Conservation (phyloP, 108 stramenopile genomes). For the Skeletonema potamos region DNA sequence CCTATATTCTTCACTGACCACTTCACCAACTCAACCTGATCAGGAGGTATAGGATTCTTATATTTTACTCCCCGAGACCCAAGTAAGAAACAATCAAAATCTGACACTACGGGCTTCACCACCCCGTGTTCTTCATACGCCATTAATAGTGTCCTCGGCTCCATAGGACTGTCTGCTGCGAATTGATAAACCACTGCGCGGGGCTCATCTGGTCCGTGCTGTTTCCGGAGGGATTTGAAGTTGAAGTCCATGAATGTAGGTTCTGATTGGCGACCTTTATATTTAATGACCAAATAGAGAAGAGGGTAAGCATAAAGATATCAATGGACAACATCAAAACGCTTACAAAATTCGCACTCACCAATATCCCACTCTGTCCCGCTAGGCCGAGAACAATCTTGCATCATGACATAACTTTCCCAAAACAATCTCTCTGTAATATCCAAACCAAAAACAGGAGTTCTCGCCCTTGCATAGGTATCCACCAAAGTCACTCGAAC, state of each 20-base stretch:
- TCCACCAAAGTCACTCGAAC: conserved; percentile 6
- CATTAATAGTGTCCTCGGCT: conserved; percentile 47
- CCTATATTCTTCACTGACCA: conserved; percentile 46
- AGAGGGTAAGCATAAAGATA: too few species aligned
- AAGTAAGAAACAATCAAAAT: conserved; percentile 66
- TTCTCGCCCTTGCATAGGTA: conserved; percentile 4
- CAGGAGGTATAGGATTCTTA: conserved; percentile 41
- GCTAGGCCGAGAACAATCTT: conserved; percentile 33
- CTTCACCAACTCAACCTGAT: conserved; percentile 53
- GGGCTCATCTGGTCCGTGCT: conserved; percentile 10
- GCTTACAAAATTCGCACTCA: too few species aligned
- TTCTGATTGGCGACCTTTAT: conserved; percentile 35
- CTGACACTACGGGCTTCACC: conserved; percentile 60
- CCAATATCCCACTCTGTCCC: conserved; percentile 48
- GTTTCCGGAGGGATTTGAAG: conserved; percentile 37
- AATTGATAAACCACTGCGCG: conserved; percentile 45
- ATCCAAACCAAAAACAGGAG: conserved; percentile 43
- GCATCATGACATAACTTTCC: conserved; percentile 52
- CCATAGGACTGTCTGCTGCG: conserved; percentile 36
- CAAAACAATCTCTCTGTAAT: conserved; percentile 55
- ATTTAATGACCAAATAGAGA: too few species aligned
- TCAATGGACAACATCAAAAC: too few species aligned
- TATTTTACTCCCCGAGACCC: conserved; percentile 50
- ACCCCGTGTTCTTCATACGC: conserved; percentile 59
- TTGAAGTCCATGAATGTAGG: conserved; percentile 53